Evolutionary conservation across 176 grass and related monocot genomes (phyloP).

Genomic region (Oryza officinalis): DNA sequence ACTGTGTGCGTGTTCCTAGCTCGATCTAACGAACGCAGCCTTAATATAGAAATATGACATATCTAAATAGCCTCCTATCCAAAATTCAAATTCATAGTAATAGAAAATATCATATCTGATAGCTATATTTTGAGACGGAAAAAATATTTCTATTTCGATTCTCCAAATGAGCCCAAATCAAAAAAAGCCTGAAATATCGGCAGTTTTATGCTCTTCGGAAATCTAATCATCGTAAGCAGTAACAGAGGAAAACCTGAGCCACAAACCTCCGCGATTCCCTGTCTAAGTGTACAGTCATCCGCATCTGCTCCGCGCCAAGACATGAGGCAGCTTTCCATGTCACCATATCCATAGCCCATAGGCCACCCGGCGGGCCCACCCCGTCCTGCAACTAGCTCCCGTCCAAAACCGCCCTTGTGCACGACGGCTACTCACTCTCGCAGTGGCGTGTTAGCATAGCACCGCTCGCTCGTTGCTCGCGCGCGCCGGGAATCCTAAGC

Average conservation of each 20-base stretch:
- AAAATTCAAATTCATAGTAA: no score
- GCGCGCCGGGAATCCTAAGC: slow-evolving; percentile 1
- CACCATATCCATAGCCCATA: no score
- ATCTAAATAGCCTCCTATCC: no score
- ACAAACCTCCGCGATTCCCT: neutral
- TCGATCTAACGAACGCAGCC: no score
- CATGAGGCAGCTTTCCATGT: no score
- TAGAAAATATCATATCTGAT: no score
- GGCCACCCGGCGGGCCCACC: no score
- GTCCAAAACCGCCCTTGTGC: neutral
- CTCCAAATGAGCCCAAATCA: neutral
- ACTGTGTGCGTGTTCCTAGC: no score
- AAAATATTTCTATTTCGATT: no score
- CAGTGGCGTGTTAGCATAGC: neutral
- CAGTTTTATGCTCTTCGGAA: neutral
- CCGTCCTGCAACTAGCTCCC: neutral
- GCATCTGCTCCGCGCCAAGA: neutral
- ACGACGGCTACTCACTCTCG: neutral
- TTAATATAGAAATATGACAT: no score
- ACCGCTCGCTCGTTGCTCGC: neutral
- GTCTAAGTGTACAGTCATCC: neutral
- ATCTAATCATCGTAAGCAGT: no score
- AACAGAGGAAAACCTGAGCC: neutral
- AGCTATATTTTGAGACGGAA: no score
- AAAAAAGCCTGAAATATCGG: neutral